These are phyloP conservation scores for Annulohypoxylon maeteangense DNA, from an alignment of 495 filamentous ascomycete genomes.

Conservation along the genomic window DNA sequence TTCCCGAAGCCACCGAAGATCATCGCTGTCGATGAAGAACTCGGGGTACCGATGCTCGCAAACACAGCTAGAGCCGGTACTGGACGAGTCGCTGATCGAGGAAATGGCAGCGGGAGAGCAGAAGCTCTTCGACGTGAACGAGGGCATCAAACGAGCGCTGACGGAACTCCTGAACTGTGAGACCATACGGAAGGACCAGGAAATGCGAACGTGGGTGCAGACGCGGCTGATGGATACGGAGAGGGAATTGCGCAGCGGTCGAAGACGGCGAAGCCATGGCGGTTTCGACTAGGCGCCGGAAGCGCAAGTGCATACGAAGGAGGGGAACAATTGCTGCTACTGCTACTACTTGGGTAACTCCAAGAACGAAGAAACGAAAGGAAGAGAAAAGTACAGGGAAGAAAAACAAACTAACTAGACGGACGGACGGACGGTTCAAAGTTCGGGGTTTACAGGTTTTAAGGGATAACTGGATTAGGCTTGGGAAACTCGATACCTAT, in stretches of 20 bases:
- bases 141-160: conserved; percentile 71
- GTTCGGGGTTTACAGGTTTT: conserved; percentile 7
- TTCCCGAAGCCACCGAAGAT: conserved; percentile 42
- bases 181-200: conserved; percentile 62
- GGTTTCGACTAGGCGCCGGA: conserved; percentile 24
- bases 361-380: conserved; percentile 1
- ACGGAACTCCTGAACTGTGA: conserved; percentile 75
- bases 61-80: conserved; percentile 49
- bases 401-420: conserved; percentile 9
- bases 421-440: background rate
- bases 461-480: background rate
- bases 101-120: conserved; percentile 64
- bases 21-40: conserved; percentile 41
- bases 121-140: conserved; percentile 68
- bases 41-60: conserved; percentile 33
- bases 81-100: conserved; percentile 49
- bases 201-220: conserved; percentile 71
- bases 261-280: conserved; percentile 55
- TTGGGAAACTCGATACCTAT: conserved; percentile 40
- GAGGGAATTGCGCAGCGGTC: conserved; percentile 63
- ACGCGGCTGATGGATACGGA: conserved; percentile 71
- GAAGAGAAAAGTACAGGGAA: conserved; percentile 21
- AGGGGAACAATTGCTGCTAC: background rate
- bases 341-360: conserved; percentile 12
- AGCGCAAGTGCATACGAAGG: background rate